Conservation (phyloP, 768 basidiomycete genomes). For the Agaricus subrufescens region DNA sequence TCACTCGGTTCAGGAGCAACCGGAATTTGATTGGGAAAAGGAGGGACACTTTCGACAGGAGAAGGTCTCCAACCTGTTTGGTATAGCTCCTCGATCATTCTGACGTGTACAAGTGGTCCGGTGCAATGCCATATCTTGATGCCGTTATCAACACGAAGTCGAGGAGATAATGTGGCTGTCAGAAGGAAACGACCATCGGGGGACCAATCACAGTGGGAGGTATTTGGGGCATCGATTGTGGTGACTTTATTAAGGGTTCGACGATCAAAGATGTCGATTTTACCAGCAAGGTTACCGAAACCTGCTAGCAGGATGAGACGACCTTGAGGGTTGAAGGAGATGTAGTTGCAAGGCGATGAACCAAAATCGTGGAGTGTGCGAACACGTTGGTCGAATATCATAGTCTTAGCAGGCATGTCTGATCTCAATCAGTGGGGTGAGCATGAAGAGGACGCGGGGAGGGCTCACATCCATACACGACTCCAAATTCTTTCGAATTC, state of each 20-base stretch:
- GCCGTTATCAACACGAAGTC: conserved; percentile 94
- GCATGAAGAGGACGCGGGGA: not conserved
- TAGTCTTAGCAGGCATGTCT: conserved; percentile 95
- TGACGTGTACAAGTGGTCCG: conserved; percentile 82
- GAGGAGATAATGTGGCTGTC: conserved; percentile 93
- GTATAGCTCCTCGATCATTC: conserved; percentile 84
- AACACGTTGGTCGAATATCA: conserved; percentile 89
- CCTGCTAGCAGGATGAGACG: conserved; percentile 87
- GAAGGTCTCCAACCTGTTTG: conserved; percentile 82
- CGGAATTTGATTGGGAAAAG: conserved; percentile 66
- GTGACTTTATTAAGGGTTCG: conserved; percentile 74
- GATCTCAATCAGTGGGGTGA: not conserved
- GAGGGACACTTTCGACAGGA: conserved; percentile 56
- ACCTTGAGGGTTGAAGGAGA: conserved; percentile 92
- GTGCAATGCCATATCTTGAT: conserved; percentile 95
- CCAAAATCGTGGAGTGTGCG: conserved; percentile 90
- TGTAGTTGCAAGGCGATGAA: conserved; percentile 83
- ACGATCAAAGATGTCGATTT: conserved; percentile 89
- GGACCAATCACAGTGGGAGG: conserved; percentile 93
- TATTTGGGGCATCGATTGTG: conserved; percentile 88
- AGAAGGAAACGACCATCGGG: conserved; percentile 90
- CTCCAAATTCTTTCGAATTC: conserved; percentile 93
- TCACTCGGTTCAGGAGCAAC: conserved; percentile 60
- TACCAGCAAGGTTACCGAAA: conserved; percentile 95
- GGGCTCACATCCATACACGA: conserved; percentile 91